These are phyloP conservation scores for Dryas integrifolia DNA, from an alignment of 331 rosid genomes.

Conservation along the genomic window DNA sequence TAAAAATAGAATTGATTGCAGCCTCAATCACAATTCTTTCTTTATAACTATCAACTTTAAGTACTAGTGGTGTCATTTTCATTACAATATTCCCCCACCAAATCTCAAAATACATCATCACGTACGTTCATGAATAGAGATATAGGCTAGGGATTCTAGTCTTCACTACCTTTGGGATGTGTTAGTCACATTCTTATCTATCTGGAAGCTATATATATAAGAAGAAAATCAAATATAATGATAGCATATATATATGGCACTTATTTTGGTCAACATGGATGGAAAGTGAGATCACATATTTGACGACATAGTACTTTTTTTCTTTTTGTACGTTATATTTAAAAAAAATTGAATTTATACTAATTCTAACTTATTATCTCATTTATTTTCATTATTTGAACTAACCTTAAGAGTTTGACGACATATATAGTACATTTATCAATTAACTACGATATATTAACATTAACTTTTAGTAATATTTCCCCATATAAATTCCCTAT, in stretches of 20 bases:
- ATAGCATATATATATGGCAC: not conserved
- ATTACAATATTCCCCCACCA: slow-evolving; percentile 15
- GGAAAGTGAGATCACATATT: not conserved
- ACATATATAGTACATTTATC: too few species aligned
- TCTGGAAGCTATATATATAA: not conserved
- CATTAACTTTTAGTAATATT: too few species aligned
- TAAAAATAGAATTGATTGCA: too few species aligned
- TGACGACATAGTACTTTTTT: too few species aligned
- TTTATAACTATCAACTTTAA: slow-evolving; percentile 1
- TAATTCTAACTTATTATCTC: too few species aligned
- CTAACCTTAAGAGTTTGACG: too few species aligned
- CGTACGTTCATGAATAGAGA: not conserved
- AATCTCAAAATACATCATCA: not conserved
- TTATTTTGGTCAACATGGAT: slow-evolving; percentile 5
- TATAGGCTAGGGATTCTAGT: not conserved
- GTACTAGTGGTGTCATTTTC: slow-evolving; percentile 9
- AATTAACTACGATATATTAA: too few species aligned
- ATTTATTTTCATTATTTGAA: too few species aligned
- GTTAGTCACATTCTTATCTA: slow-evolving; percentile 9
- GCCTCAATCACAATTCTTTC: not conserved
- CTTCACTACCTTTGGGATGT: not conserved
- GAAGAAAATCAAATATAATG: not conserved
- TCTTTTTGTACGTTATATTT: too few species aligned
- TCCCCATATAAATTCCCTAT: too few species aligned
- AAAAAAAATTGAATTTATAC: too few species aligned